These are phyloP conservation scores for Kodamaea sp. DNA, from an alignment of 1,139 yeast genomes.

Conservation along the genomic window DNA sequence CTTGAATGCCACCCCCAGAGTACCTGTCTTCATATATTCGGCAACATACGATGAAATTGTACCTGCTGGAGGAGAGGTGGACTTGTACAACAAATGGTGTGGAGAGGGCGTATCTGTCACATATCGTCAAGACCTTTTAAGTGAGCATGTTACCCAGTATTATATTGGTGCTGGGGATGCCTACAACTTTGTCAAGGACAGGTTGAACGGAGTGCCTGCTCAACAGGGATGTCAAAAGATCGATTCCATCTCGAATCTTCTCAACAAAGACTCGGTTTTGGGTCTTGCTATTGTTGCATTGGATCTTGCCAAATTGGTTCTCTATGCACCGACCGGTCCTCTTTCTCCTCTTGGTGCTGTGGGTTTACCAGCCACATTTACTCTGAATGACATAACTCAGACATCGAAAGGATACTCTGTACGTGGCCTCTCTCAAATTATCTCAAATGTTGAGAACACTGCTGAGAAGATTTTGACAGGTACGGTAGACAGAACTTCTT, in stretches of 20 bases:
- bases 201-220: conserved; percentile 1
- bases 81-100: conserved; percentile 34
- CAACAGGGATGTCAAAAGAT: background rate
- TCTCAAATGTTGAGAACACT: too few relatives aligned
- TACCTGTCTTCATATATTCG: conserved; percentile 37
- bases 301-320: too few relatives aligned
- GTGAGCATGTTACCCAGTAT: conserved; percentile 14
- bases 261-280: too few relatives aligned
- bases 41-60: conserved; percentile 31
- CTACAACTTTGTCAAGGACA: conserved; percentile 14
- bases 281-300: too few relatives aligned
- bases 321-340: too few relatives aligned
- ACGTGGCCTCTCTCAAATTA: too few relatives aligned
- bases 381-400: too few relatives aligned
- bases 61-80: conserved; percentile 25
- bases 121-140: conserved; percentile 15
- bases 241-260: background rate
- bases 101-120: background rate
- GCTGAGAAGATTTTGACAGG: too few relatives aligned
- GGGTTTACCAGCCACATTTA: too few relatives aligned
- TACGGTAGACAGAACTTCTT: too few relatives aligned
- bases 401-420: too few relatives aligned
- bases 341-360: too few relatives aligned
- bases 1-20: conserved; percentile 20
- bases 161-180: conserved; percentile 19